Evolutionary conservation across 345 rosid genomes (phyloP).

Genomic region (Limnanthes douglasii): DNA sequence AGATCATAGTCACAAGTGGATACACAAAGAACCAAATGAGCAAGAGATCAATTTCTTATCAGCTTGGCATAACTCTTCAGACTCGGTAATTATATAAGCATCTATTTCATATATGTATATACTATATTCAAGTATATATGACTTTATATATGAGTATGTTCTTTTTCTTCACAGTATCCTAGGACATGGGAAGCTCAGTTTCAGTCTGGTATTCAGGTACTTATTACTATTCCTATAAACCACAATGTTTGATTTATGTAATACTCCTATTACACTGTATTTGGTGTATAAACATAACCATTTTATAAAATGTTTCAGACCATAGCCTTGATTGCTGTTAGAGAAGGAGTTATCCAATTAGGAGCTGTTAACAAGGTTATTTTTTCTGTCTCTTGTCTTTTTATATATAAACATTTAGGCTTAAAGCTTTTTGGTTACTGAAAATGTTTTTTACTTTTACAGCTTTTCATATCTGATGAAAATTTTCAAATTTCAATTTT

Average conservation of each 20-base stretch:
- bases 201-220: constrained; percentile 87
- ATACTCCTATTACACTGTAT: neutral
- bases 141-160: neutral
- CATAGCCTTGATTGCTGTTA: constrained; percentile 84
- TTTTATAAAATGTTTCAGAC: constrained; percentile 36
- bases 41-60: constrained; percentile 91
- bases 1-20: constrained; percentile 94
- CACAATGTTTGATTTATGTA: neutral
- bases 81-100: constrained; percentile 45
- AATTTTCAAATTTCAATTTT: too few species aligned
- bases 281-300: neutral
- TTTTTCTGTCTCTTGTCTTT: constrained; percentile 8
- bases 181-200: constrained; percentile 99
- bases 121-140: neutral
- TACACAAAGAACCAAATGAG: constrained; percentile 83
- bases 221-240: constrained; percentile 1
- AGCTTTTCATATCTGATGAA: too few species aligned
- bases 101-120: too few species aligned
- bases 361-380: constrained; percentile 80
- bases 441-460: too few species aligned
- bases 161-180: constrained; percentile 42
- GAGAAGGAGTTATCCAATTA: constrained; percentile 95
- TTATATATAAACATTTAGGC: too few species aligned
- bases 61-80: constrained; percentile 87
- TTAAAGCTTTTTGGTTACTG: too few species aligned